Percentiles rank a stretch among this genome's conserved stretches.
phyloP scores from a whole-genome alignment of 169 alveolate species.

The Plasmodium vinckei region DNA sequence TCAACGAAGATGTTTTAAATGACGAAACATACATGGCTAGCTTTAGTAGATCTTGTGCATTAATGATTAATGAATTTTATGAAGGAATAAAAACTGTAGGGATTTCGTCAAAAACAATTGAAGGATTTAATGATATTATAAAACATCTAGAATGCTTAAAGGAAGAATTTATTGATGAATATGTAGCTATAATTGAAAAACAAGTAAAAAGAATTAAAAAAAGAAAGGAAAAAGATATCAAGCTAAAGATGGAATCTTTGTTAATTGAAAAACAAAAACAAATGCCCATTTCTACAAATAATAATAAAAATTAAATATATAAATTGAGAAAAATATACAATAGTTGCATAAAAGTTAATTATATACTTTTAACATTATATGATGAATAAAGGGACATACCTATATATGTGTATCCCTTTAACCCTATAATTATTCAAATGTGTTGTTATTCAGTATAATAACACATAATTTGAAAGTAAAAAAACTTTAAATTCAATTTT shows the following conservation, averaged over 20 bases:
- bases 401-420: neutral
- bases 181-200: conserved; percentile 72
- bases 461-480: too few species aligned
- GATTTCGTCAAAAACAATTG: conserved; percentile 90
- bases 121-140: conserved; percentile 88
- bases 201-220: conserved; percentile 76
- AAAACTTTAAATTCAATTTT: too few species aligned
- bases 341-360: too few species aligned
- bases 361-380: too few species aligned
- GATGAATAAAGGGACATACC: too few species aligned
- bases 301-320: conserved; percentile 42
- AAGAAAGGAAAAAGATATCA: conserved; percentile 72
- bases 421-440: neutral
- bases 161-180: conserved; percentile 83
- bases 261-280: conserved; percentile 61
- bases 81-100: conserved; percentile 85
- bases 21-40: conserved; percentile 93
- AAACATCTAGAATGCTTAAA: conserved; percentile 79
- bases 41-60: conserved; percentile 92
- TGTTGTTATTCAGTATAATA: too few species aligned
- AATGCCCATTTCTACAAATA: conserved; percentile 79
- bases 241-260: conserved; percentile 76
- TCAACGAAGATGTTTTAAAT: conserved; percentile 89
- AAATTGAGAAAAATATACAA: conserved; percentile 6
- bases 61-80: conserved; percentile 94